Evolutionary conservation across 179 eudicot genomes (phyloP).

Genomic region (Corrigiola litoralis): DNA sequence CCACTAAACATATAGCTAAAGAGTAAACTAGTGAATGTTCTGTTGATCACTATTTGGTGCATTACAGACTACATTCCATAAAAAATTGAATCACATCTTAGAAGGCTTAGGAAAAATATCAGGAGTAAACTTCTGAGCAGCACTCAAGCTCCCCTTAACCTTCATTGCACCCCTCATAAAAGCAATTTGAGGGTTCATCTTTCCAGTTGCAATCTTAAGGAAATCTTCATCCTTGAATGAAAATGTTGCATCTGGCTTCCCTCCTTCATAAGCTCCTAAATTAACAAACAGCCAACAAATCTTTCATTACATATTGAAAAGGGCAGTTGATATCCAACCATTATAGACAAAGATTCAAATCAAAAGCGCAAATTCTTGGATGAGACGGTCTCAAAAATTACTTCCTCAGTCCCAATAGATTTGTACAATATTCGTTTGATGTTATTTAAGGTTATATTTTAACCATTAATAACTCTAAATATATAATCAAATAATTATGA

Average conservation of each 20-base stretch:
- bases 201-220: conserved; percentile 75
- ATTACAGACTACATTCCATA: conserved; percentile 6
- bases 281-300: conserved; percentile 11
- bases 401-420: too few relatives aligned
- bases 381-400: background rate
- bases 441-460: too few relatives aligned
- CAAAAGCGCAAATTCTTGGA: background rate
- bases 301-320: background rate
- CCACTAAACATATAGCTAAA: background rate
- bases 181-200: conserved; percentile 96
- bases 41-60: background rate
- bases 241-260: conserved; percentile 91
- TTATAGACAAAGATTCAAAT: background rate
- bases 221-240: conserved; percentile 93
- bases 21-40: background rate
- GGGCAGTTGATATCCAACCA: background rate
- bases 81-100: conserved; percentile 54
- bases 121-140: conserved; percentile 94
- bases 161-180: conserved; percentile 93
- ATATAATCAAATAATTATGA: too few relatives aligned
- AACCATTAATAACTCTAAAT: too few relatives aligned
- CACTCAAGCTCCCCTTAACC: conserved; percentile 85
- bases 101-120: conserved; percentile 97
- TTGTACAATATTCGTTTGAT: too few relatives aligned
- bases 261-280: conserved; percentile 72